Evolutionary conservation across 2,329 filamentous ascomycete genomes (phyloP).

Genomic region (Fusarium nematophilum): DNA sequence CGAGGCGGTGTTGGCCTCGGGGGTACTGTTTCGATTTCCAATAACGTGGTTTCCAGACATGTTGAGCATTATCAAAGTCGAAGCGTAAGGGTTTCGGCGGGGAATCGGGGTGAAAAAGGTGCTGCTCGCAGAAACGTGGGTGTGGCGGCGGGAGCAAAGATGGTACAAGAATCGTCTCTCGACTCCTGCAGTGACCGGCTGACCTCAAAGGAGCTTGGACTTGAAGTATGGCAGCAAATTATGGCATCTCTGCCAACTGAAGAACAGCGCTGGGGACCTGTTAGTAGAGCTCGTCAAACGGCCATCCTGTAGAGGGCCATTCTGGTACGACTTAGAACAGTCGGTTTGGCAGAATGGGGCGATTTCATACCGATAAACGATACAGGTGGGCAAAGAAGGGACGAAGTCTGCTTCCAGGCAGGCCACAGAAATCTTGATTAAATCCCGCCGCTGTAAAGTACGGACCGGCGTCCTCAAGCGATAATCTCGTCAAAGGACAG

Average conservation of each 20-base stretch:
- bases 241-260: constrained; percentile 48
- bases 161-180: constrained; percentile 46
- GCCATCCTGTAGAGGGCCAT: constrained; percentile 13
- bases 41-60: constrained; percentile 77
- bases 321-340: constrained; percentile 34
- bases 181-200: constrained; percentile 85
- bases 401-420: constrained; percentile 55
- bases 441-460: constrained; percentile 44
- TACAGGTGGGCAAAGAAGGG: constrained; percentile 46
- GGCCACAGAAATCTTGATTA: constrained; percentile 45
- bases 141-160: constrained; percentile 30
- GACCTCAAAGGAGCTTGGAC: constrained; percentile 77
- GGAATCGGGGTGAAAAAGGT: constrained; percentile 18
- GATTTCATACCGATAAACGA: constrained; percentile 44
- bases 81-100: constrained; percentile 12
- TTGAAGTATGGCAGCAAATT: constrained; percentile 45
- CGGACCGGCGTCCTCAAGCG: constrained; percentile 45
- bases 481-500: constrained; percentile 38
- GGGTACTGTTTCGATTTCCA: constrained; percentile 96
- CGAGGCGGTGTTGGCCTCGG: constrained; percentile 85
- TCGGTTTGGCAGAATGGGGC: constrained; percentile 11
- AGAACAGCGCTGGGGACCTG: constrained; percentile 36
- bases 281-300: constrained; percentile 35
- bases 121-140: constrained; percentile 32
- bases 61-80: constrained; percentile 59